These are phyloP conservation scores for Saturnispora zaruensis DNA, from an alignment of 805 yeast genomes.

Conservation along the genomic window DNA sequence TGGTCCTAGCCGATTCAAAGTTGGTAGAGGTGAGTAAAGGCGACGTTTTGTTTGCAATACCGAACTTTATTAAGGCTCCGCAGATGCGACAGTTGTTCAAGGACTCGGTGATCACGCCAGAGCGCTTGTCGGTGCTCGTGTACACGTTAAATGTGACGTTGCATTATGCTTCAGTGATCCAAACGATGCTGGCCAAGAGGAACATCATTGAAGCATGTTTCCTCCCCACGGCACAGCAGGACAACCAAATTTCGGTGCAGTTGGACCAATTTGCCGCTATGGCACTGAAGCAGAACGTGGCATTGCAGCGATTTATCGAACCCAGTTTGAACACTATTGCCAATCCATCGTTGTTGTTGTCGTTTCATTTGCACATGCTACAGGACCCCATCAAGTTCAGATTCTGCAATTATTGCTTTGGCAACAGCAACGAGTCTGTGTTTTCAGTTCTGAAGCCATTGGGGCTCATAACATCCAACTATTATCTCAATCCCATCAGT, in stretches of 20 bases:
- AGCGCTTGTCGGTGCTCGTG: not conserved
- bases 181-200: constrained; percentile 2
- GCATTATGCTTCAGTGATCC: constrained; percentile 2
- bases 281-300: not conserved
- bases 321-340: constrained; percentile 10
- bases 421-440: constrained; percentile 12
- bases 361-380: constrained; percentile 18
- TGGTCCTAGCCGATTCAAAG: constrained; percentile 32
- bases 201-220: constrained; percentile 10
- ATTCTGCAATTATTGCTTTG: constrained; percentile 2
- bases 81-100: not conserved
- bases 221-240: constrained; percentile 6
- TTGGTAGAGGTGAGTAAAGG: constrained; percentile 42
- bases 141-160: constrained; percentile 12
- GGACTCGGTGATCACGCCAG: not conserved
- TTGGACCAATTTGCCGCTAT: constrained; percentile 1
- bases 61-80: constrained; percentile 10
- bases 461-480: constrained; percentile 12
- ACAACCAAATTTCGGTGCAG: constrained; percentile 13
- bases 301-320: constrained; percentile 7
- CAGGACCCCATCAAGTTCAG: constrained; percentile 25
- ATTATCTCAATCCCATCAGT: constrained; percentile 19
- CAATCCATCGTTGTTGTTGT: constrained; percentile 13
- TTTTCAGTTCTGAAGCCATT: constrained; percentile 19
- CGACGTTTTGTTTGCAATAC: constrained; percentile 33